phyloP scores from a whole-genome alignment of 2,329 filamentous ascomycete species.

The Malbranchea zuffiana region DNA sequence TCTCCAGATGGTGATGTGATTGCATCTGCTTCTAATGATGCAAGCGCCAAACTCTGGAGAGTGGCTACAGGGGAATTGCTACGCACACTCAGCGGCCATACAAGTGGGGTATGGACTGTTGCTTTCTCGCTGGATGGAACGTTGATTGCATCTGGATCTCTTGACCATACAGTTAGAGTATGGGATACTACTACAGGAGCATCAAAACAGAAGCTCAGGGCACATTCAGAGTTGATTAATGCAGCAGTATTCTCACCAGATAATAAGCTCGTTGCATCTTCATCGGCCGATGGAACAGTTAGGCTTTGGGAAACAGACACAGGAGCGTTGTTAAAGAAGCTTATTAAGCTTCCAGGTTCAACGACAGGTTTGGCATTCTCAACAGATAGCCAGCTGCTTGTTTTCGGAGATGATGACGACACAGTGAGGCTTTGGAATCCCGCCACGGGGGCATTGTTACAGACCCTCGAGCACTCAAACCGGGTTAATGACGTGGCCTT shows the following conservation, averaged over 20 bases:
- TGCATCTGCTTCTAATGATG: neutral
- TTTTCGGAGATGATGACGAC: slow-evolving; percentile 1
- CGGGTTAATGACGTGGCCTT: neutral
- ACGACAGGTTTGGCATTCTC: slow-evolving; percentile 3
- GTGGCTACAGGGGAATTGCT: slow-evolving; percentile 1
- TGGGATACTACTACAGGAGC: slow-evolving; percentile 1
- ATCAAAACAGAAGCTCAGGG: neutral
- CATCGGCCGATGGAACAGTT: neutral
- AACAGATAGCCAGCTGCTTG: neutral
- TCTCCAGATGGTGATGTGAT: slow-evolving; percentile 1
- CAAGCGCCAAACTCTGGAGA: neutral
- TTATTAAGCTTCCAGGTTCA: slow-evolving; percentile 8
- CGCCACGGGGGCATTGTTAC: neutral
- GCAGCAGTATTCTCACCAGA: neutral
- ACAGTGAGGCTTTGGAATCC: slow-evolving; percentile 4
- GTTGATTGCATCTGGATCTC: slow-evolving; percentile 1
- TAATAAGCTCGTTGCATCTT: neutral
- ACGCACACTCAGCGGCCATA: neutral
- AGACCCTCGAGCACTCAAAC: neutral
- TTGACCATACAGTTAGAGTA: neutral
- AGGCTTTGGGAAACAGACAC: neutral
- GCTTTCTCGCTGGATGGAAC: slow-evolving; percentile 2
- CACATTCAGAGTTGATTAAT: neutral
- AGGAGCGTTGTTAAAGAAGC: neutral
- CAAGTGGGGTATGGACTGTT: neutral